Percentiles rank a stretch among this genome's conserved stretches.
Evolutionary conservation across 1,139 yeast species (phyloP).

Genomic region (Geotrichum aggregatum): DNA sequence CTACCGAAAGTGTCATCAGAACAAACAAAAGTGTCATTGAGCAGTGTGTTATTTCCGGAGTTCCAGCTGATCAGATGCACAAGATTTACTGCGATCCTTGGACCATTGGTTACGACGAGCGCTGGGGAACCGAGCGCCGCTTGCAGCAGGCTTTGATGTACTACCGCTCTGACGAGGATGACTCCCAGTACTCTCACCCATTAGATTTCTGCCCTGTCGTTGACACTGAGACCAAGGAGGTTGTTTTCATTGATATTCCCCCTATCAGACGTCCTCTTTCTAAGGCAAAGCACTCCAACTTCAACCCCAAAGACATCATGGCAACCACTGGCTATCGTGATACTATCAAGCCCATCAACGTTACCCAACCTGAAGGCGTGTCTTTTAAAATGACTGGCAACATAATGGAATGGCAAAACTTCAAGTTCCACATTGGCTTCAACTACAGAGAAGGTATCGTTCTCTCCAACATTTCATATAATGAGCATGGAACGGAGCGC

Average conservation of each 20-base stretch:
- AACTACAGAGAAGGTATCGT: slow-evolving; percentile 84
- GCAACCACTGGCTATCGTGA: slow-evolving; percentile 59
- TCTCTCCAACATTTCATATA: slow-evolving; percentile 64
- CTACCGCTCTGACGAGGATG: slow-evolving; percentile 73
- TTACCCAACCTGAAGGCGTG: slow-evolving; percentile 78
- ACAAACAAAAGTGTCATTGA: slow-evolving; percentile 64
- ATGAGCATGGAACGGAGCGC: slow-evolving; percentile 68
- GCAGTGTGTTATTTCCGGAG: slow-evolving; percentile 67
- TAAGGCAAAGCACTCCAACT: slow-evolving; percentile 61
- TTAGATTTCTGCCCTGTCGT: slow-evolving; percentile 79
- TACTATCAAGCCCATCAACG: slow-evolving; percentile 58
- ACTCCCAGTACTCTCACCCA: slow-evolving; percentile 79
- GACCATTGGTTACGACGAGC: slow-evolving; percentile 81
- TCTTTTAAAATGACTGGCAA: slow-evolving; percentile 68
- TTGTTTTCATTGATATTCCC: slow-evolving; percentile 70
- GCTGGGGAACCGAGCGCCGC: slow-evolving; percentile 74
- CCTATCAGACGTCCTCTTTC: slow-evolving; percentile 68
- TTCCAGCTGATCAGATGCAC: slow-evolving; percentile 62
- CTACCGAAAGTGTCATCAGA: slow-evolving; percentile 63
- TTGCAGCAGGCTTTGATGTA: slow-evolving; percentile 78
- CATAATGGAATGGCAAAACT: slow-evolving; percentile 72
- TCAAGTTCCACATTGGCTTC: slow-evolving; percentile 72
- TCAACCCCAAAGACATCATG: slow-evolving; percentile 60
- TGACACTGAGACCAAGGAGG: slow-evolving; percentile 65
- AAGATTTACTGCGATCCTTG: slow-evolving; percentile 80